Conservation (phyloP, 495 filamentous ascomycete species). For the Annulohypoxylon bovei region DNA sequence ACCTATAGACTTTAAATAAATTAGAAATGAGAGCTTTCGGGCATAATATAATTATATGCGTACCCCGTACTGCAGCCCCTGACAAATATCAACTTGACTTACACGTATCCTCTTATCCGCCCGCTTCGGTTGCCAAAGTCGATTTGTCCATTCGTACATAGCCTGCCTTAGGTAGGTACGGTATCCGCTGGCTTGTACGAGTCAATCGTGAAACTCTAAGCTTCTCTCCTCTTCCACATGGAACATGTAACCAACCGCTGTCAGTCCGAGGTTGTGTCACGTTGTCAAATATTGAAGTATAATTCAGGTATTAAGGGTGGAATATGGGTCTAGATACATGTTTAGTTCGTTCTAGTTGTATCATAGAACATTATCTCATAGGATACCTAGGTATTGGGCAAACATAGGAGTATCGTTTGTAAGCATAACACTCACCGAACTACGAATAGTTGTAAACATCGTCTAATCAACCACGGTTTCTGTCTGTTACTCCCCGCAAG, state of each 20-base stretch:
- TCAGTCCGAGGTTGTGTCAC: constrained; percentile 28
- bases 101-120: constrained; percentile 10
- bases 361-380: no score
- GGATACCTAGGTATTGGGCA: background rate
- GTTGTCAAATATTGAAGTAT: constrained; percentile 29
- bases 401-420: background rate
- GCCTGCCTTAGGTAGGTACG: background rate
- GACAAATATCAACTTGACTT: background rate
- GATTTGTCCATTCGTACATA: background rate
- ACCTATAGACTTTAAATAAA: background rate
- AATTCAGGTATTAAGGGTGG: constrained; percentile 31
- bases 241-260: constrained; percentile 24
- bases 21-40: background rate
- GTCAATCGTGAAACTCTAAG: constrained; percentile 19
- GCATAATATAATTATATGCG: constrained; percentile 17
- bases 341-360: background rate
- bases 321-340: background rate
- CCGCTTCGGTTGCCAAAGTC: constrained; percentile 3
- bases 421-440: background rate
- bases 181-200: constrained; percentile 21
- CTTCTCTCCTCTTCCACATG: constrained; percentile 6
- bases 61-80: constrained; percentile 24
- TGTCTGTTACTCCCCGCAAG: background rate
- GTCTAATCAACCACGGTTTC: background rate
- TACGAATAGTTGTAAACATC: background rate